A percentile compares a stretch with the other conserved stretches of the same genome.
phyloP scores from a whole-genome alignment of 2,329 filamentous ascomycete genomes.

The Trichoderma sp. region DNA sequence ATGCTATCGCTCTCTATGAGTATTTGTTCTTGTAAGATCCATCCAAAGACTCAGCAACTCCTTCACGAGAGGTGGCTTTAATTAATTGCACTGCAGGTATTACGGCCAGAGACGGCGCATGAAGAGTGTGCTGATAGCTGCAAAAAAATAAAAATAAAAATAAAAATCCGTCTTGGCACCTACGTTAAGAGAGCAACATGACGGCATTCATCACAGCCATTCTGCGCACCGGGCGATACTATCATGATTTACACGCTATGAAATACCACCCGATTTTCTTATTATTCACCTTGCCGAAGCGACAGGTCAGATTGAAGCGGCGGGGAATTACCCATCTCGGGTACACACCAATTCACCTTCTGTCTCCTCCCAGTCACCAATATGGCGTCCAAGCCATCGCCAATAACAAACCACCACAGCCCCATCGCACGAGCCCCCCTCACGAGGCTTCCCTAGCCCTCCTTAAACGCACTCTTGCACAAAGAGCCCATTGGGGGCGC shows the following conservation, averaged over 20 bases:
- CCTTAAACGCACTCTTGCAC: not conserved
- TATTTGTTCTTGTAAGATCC: not conserved
- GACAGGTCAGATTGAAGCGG: not conserved
- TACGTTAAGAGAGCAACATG: not conserved
- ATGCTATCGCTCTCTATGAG: not conserved
- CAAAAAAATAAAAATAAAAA: no score
- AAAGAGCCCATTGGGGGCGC: not conserved
- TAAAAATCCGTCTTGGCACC: not conserved
- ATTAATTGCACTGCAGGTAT: not conserved
- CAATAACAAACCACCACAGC: not conserved
- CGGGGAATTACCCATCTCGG: no score
- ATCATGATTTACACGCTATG: not conserved
- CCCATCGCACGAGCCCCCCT: not conserved
- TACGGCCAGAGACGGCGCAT: no score
- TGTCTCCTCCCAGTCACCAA: not conserved
- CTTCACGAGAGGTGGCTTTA: not conserved
- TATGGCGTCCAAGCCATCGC: not conserved
- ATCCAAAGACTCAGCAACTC: not conserved
- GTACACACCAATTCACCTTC: not conserved
- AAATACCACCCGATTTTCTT: not conserved
- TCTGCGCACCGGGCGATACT: not conserved
- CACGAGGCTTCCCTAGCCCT: not conserved
- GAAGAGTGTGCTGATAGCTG: no score
- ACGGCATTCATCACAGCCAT: not conserved
- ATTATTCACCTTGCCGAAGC: not conserved